Evolutionary conservation across 208 protist genomes (phyloP), one percentile per base, ranked within the genome.

Genomic region (Tetramitus jugosus): DNA sequence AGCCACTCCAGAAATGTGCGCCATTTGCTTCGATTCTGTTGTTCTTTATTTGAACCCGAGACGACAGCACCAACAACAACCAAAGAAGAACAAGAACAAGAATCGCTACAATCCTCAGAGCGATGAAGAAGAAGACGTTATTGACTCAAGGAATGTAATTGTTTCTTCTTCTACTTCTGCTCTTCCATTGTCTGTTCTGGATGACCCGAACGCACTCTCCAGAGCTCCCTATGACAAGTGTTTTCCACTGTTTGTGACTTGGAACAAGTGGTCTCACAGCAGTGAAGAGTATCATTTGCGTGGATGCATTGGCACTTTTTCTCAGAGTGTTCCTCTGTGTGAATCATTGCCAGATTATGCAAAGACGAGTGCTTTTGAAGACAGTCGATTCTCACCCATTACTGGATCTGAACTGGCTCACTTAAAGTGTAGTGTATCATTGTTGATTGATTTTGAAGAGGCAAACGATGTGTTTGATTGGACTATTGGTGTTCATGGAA

Each of bases 221-320:
- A n/a, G n/a, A n/a, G n/a, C n/a, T n/a, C n/a, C n/a, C n/a, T n/a
- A n/a, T n/a, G n/a, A n/a, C n/a, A n/a, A n/a, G n/a, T n/a, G n/a
- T n/a, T n/a, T n/a, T 42, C 74, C 78, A 43, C 17, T 79, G 7
- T 81, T 81, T 79, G 78, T 81, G 46, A 81, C 78, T 35, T 81
- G 67, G 53, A 65, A 81, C 7, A 81, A 81, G 67, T 77, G 78
- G 72, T 10, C 14, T 64, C 13, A 10, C 23, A 10, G 31, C 4
- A 14, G 71, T 10, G 60, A 79, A 78, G 8, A 78, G 2, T 71
- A 79, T 31, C 3, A 2, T 14, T 40, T 83, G 8, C 33, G 77
- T 46, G 81, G 81, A 45, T 83, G 81, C n/a, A 83, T 83, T 80
- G 81, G 81, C 31, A 82, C 60, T 14, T 83, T 83, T 26, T 33